Conservation (phyloP, 345 rosid genomes). For the Eucalyptus urophylla region DNA sequence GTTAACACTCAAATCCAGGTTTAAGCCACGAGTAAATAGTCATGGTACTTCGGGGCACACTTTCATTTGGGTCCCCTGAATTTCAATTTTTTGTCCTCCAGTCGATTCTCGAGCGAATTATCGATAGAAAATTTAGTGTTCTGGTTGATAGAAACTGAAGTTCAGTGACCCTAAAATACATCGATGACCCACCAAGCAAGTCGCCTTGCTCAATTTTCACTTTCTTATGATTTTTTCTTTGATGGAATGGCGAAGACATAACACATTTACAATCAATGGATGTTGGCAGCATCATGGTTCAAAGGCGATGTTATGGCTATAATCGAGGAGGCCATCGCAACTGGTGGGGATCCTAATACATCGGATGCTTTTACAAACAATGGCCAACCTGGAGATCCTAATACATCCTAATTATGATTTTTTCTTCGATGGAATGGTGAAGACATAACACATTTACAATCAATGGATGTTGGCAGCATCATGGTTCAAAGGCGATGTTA, state of each 20-base stretch:
- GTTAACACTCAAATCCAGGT: not conserved
- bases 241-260: not conserved
- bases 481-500: conserved; percentile 18
- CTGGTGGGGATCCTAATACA: not conserved
- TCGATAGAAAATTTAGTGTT: not conserved
- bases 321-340: not conserved
- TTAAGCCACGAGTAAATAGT: not conserved
- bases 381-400: conserved; percentile 17
- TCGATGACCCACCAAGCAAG: not conserved
- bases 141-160: not conserved
- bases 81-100: not conserved
- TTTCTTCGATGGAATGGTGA: not conserved
- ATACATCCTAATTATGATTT: too few relatives aligned
- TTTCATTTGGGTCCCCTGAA: not conserved
- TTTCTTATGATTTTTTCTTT: not conserved
- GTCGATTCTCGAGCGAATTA: not conserved
- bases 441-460: not conserved
- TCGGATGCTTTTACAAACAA: conserved; percentile 17
- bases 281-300: conserved; percentile 1
- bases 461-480: not conserved
- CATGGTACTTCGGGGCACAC: not conserved
- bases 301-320: conserved; percentile 7
- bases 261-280: not conserved
- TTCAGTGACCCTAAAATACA: not conserved
- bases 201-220: not conserved